Evolutionary conservation across 2,329 filamentous ascomycete species (phyloP).

Genomic region (Sporothrix curviconia): DNA sequence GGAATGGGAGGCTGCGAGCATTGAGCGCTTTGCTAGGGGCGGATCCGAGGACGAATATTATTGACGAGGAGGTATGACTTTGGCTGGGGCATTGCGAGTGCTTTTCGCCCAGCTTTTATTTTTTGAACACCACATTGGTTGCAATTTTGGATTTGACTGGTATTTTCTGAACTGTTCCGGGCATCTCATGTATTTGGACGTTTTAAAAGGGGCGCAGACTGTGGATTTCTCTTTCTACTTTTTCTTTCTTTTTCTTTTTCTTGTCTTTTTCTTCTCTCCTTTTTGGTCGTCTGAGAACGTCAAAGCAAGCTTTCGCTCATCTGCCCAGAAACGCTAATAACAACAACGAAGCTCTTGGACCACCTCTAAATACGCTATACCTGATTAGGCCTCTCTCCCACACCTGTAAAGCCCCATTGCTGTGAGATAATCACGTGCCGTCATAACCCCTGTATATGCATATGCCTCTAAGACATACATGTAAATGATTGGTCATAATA

Average conservation of each 20-base stretch:
- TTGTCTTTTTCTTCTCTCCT: not conserved
- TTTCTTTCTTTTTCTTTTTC: not conserved
- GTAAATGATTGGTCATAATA: no score
- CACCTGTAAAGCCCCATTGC: not conserved
- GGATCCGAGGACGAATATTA: constrained; percentile 1
- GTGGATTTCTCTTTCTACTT: not conserved
- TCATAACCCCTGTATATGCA: no score
- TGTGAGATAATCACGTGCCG: no score
- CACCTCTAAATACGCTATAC: no score
- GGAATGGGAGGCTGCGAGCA: constrained; percentile 21
- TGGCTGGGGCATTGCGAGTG: not conserved
- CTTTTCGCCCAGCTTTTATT: not conserved
- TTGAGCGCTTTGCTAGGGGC: constrained; percentile 26
- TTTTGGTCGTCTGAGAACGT: not conserved
- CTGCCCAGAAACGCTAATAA: constrained; percentile 6
- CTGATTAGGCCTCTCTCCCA: no score
- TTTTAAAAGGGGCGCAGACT: no score
- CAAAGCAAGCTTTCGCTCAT: constrained; percentile 9
- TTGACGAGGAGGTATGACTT: no score
- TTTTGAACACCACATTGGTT: no score
- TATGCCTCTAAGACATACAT: no score
- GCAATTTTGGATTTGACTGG: no score
- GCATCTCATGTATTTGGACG: no score
- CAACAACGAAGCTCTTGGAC: not conserved
- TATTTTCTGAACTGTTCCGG: no score